Conservation (phyloP, 202 grass and related monocot species). For the Panicum virgatum region DNA sequence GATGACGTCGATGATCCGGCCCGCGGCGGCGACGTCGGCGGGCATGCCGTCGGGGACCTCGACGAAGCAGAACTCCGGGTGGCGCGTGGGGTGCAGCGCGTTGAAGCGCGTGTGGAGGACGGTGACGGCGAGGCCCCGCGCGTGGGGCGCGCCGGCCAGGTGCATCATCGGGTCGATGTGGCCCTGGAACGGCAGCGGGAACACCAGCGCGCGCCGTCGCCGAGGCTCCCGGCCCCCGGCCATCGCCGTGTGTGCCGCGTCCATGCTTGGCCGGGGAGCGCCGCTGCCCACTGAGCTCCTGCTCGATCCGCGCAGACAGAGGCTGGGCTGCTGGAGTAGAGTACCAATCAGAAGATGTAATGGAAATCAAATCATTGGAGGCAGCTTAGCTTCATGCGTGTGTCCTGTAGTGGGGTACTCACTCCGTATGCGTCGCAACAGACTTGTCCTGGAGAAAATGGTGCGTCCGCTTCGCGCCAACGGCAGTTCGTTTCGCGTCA, state of each 20-base stretch:
- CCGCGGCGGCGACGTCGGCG: background rate
- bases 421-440: no score
- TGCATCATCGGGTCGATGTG: slow-evolving; percentile 64
- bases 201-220: slow-evolving; percentile 37
- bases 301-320: no score
- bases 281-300: no score
- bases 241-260: background rate
- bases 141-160: slow-evolving; percentile 51
- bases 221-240: slow-evolving; percentile 3
- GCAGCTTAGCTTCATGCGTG: no score
- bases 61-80: slow-evolving; percentile 33
- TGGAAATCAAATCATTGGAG: no score
- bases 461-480: no score
- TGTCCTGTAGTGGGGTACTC: no score
- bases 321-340: no score
- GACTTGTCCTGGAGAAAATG: no score
- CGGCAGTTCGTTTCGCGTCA: no score
- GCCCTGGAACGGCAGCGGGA: slow-evolving; percentile 63
- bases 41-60: slow-evolving; percentile 6
- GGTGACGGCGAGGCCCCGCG: slow-evolving; percentile 21
- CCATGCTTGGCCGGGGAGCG: no score
- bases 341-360: no score
- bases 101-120: slow-evolving; percentile 39
- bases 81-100: slow-evolving; percentile 12
- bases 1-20: slow-evolving; percentile 12